Base-by-base conservation (phyloP, 108 stramenopile genomes). In the Epithemia pelagica region DNA sequence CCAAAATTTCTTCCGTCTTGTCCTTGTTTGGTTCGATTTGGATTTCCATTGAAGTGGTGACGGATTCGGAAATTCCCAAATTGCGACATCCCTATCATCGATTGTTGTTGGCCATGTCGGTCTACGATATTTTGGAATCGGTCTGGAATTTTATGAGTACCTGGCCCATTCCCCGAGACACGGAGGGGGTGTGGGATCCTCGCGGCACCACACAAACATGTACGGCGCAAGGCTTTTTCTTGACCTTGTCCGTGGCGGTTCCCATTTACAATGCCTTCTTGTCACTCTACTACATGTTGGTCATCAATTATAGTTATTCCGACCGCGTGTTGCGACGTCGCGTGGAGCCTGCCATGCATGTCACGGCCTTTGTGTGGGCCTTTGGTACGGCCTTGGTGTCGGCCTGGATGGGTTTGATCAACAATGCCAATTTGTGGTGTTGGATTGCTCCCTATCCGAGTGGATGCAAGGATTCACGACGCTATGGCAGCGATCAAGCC, bases 141-240 rank as follows among this genome's bases (percentile, higher is more conserved):
- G 20, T 74, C 19, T 32, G 65, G 53, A 63, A 52, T n/a, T 59
- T 67, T 30, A 7, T 71, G 29, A 24, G 32, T 8, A 73, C 78
- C 20, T 68, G 62, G 69, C 62, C 73, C 20, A 65, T 74, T 30
- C 78, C 78, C 1, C 28, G n/a, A 22, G 8, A 25, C 2, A 55
- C 51, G 18, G 25, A 28, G 15, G 22, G 22, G 3, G 63, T 70
- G 5, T 62, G 61, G 61, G 46, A n/a, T 10, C 22, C 33, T 28
- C 23, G 63, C 20, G 69, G 69, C 24, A 80, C 64, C 28, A 30
- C 31, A 0, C 32, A 53, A 23, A 68, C 70, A 0, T 80, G 79
- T 58, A 70, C 21, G 2, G 52, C 60, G 8, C 78, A 79, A 62
- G 82, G 82, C n/a, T 79, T 75, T 25, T 71, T 82, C 37, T 66